Base-by-base conservation (phyloP, 805 yeast species). In the Isabelozyma rhagii region DNA sequence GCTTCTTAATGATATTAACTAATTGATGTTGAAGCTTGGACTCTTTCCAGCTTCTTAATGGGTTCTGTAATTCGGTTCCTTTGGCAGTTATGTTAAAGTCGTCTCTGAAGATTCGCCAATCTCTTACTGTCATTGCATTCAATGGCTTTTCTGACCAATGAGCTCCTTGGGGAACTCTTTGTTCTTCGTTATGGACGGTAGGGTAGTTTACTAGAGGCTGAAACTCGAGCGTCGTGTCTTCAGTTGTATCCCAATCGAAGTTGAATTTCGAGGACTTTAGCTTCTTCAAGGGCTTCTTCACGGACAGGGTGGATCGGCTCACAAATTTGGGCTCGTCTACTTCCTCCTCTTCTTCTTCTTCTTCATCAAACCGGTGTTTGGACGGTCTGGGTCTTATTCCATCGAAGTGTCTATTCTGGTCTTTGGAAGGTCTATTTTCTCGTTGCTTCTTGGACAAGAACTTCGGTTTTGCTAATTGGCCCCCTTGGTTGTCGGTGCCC, bases 61-160 rank as follows among this genome's bases (percentile, higher is more conserved):
- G 97, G 39, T 65, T 61, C 5, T 47, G 47, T 8, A 53, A 5
- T 3, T 60, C 51, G 1, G 83, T 82, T 7, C 81, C 81, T 55
- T 80, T 83, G 0, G 81, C 71, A 1, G 75, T 69, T 18, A 93
- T 89, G 55, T 79, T 79, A 62, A 72, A 88, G 55, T 92, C 97
- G 57, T 89, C 96, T 54, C 78, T 79, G 64, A 93, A 73, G 34
- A 90, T 85, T 50, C 97, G 76, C 98, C 98, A 93, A 64, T 94
- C 98, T 54, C 97, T 74, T 0, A 76, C 71, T 0, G 81, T 80
- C 98, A 93, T 91, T 40, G 80, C 75, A 0, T 66, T 65, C 1
- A 83, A 66, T 0, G 78, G 63, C 59, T 93, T 94, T 40, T 82
- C 75, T 0, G 82, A 68, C 98, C 98, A 94, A 49, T 77, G 84